Evolutionary conservation across 2,329 filamentous ascomycete genomes (phyloP), one percentile per base, ranked within the genome.

Genomic region (Hawksworthiomyces lignivorus): DNA sequence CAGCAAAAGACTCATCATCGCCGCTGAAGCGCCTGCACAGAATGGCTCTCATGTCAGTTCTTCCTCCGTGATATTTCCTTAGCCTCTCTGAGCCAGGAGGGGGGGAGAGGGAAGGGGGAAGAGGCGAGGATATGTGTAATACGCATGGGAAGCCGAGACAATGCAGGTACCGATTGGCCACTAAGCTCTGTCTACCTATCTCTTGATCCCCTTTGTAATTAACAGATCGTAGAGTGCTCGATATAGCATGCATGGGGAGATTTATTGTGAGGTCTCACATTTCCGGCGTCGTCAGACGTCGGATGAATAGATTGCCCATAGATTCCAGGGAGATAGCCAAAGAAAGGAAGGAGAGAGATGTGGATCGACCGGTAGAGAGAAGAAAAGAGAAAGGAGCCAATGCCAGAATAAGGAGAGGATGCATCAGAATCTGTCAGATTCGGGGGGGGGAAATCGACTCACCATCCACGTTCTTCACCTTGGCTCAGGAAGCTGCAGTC

Each of bases 401-500:
- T 14, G 8, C 5, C 21, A 18, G 3, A 35, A 17, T 15, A n/a
- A 39, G 12, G 19, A 29, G 12, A 8, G 8, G 24, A 8, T 26
- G 24, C 2, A 12, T 26, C 12, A 26, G 12, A 20, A 33, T 19
- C 15, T 30, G 11, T 30, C 28, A 9, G 28, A 9, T n/a, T 15
- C 29, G 10, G n/a, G 18, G 19, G 12, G 19, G n/a, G 37, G 32
- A 15, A 28, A 17, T 2, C 17, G 29, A 49, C 50, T 22, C 26
- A 54, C 52, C 52, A 54, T 42, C 52, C 52, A 7, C 52, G 46
- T 28, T 54, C 52, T 24, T 49, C 46, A 22, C 52, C 50, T 4
- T 39, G 45, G 20, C 43, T 40, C 8, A 54, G 46, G 31, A 54
- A 54, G 28, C 48, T 48, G 42, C 52, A 54, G 45, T 69, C 87